Base-by-base conservation (phyloP, 176 grass and related monocot genomes). In the Oryza coarctata region DNA sequence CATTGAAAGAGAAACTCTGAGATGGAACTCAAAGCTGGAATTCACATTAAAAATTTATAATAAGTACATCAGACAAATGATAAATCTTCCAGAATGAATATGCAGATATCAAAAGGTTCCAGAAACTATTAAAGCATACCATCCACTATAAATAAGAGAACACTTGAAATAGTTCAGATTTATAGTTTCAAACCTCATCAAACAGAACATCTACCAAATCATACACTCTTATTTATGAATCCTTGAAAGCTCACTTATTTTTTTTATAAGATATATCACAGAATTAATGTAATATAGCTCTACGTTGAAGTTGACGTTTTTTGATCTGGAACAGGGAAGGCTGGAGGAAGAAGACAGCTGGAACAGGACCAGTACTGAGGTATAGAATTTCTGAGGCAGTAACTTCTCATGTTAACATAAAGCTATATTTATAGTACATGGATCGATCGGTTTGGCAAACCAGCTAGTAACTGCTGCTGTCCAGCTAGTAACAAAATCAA, bases 1-100 rank as follows among this genome's bases (percentile, higher is more conserved):
- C 76, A 80, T 93, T 43, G 92, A 85, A 76, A 98, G 95, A 75
- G 90, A 95, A 61, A 95, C 80, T 87, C 90, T 95, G 57, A 90
- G 84, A 22, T 92, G 90, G 39, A 98, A 94, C 65, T 98, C 95
- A 88, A 95, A 98, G 73, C 95, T 95, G 92, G 15, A 92, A 47
- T 65, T 7, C 6, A 81, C 40, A 80, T 71, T n/a, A n/a, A n/a
- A n/a, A n/a, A n/a, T n/a, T n/a, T 36, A 80, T 70, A 70, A 22
- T 36, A 63, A 63, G 35, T 57, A 71, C 40, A 71, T 45, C 23
- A 71, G 25, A 28, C 3, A 63, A 55, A 72, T 64, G 39, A 17
- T 7, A 64, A 71, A 70, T 3, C 20, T 61, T 58, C 7, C 15
- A 39, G 22, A 84, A 58, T 60, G 3, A 68, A 73, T 44, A 31